Percentiles rank a stretch among this genome's conserved stretches.
These are phyloP conservation scores for Castanea mollissima DNA, from an alignment of 306 rosid genomes.

Conservation along the genomic window DNA sequence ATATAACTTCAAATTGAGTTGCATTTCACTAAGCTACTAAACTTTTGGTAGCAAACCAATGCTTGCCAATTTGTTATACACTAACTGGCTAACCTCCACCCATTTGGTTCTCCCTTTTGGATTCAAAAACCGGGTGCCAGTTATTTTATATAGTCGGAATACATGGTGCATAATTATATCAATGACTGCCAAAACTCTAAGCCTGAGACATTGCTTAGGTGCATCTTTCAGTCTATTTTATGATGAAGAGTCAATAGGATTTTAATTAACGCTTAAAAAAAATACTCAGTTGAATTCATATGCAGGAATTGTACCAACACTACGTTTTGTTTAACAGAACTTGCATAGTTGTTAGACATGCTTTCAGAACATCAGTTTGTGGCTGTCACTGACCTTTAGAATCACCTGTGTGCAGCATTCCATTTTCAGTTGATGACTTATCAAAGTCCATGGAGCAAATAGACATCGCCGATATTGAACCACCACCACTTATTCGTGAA, in stretches of 20 bases:
- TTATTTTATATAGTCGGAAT: background rate
- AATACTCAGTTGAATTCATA: no score
- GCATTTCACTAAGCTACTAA: background rate
- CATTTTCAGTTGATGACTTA: constrained; percentile 62
- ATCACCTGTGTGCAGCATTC: constrained; percentile 45
- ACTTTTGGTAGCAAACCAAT: background rate
- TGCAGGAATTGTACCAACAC: no score
- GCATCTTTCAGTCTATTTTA: no score
- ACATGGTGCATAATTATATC: background rate
- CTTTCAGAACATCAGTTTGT: background rate
- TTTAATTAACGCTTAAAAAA: no score
- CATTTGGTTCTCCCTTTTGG: background rate
- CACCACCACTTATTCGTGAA: constrained; percentile 48
- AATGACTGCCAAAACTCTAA: constrained; percentile 10
- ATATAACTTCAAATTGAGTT: background rate
- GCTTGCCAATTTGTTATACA: background rate
- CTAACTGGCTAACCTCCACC: background rate
- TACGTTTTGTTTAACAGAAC: no score
- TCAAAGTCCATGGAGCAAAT: constrained; percentile 57
- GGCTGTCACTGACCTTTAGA: constrained; percentile 14
- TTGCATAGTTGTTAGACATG: no score
- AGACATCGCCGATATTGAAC: constrained; percentile 47
- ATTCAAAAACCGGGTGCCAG: background rate
- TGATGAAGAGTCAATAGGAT: no score
- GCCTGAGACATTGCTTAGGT: background rate